Conservation (phyloP, 1,284 basidiomycete species). For the Pyrrhoderma noxium region DNA sequence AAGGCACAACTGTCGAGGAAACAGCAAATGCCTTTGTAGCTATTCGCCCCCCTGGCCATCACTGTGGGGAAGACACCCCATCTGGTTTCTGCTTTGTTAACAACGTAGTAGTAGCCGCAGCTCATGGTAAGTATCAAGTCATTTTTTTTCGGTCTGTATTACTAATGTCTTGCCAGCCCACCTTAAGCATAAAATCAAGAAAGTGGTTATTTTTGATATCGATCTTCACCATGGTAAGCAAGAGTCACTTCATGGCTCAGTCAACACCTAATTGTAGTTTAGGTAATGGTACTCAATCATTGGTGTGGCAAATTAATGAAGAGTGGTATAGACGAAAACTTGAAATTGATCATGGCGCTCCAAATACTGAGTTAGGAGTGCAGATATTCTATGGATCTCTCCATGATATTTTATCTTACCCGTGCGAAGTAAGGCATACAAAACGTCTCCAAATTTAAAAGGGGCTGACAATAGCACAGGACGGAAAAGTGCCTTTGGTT, state of each 20-base stretch:
- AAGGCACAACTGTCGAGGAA: not conserved
- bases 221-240: constrained; percentile 83
- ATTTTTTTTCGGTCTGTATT: not conserved
- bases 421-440: constrained; percentile 72
- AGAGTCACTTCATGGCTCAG: constrained; percentile 1
- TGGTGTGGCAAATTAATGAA: constrained; percentile 89
- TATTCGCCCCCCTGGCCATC: constrained; percentile 85
- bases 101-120: constrained; percentile 85
- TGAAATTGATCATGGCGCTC: constrained; percentile 36
- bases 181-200: constrained; percentile 69
- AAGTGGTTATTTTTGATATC: constrained; percentile 86
- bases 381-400: constrained; percentile 83
- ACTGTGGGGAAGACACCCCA: constrained; percentile 83
- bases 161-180: constrained; percentile 47
- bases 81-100: constrained; percentile 90
- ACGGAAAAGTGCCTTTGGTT: constrained; percentile 71
- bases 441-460: not conserved
- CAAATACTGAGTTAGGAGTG: constrained; percentile 41
- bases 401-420: constrained; percentile 88
- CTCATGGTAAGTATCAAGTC: constrained; percentile 57
- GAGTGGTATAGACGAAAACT: constrained; percentile 68
- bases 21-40: constrained; percentile 66
- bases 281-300: constrained; percentile 92
- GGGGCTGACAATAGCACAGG: constrained; percentile 35
- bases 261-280: not conserved